A percentile compares a stretch with the other conserved stretches of the same genome.
These are phyloP conservation scores for Sinapis alba DNA, from an alignment of 441 rosid species.

Conservation along the genomic window DNA sequence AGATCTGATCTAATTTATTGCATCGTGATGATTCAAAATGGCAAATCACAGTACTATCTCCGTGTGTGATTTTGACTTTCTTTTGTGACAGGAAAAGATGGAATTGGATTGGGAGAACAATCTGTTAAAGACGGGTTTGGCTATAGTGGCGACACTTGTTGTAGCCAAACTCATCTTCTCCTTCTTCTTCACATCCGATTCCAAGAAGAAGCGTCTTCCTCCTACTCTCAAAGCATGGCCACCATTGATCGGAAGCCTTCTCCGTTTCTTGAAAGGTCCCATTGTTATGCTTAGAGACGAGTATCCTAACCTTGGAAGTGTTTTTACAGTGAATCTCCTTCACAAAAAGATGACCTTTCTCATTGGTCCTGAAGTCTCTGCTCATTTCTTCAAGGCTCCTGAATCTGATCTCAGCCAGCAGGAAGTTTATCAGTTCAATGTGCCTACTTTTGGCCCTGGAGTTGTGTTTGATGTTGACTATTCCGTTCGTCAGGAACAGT, in stretches of 20 bases:
- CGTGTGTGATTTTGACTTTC: not conserved
- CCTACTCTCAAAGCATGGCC: constrained; percentile 77
- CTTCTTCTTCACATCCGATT: constrained; percentile 53
- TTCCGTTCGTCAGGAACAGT: constrained; percentile 92
- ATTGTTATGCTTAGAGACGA: constrained; percentile 89
- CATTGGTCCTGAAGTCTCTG: constrained; percentile 96
- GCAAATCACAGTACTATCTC: not conserved
- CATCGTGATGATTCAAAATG: not conserved
- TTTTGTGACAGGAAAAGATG: not conserved
- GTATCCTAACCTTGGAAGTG: constrained; percentile 94
- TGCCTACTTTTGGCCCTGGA: constrained; percentile 98
- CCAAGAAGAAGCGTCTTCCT: constrained; percentile 79
- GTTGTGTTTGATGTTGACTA: constrained; percentile 98
- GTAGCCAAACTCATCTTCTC: constrained; percentile 78
- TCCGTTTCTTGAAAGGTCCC: constrained; percentile 86
- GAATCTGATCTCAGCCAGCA: constrained; percentile 97
- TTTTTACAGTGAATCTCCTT: constrained; percentile 77
- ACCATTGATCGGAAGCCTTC: constrained; percentile 65
- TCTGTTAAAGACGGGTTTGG: constrained; percentile 57
- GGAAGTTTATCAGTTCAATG: constrained; percentile 97
- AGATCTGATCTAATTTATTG: constrained; percentile 13
- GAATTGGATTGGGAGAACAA: constrained; percentile 60
- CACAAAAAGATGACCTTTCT: constrained; percentile 90
- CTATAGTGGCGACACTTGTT: constrained; percentile 66
- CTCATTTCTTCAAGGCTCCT: constrained; percentile 94